Evolutionary conservation across 2,329 filamentous ascomycete genomes (phyloP), one percentile per base, ranked within the genome.

Genomic region (Zymoseptoria pseudotritici): DNA sequence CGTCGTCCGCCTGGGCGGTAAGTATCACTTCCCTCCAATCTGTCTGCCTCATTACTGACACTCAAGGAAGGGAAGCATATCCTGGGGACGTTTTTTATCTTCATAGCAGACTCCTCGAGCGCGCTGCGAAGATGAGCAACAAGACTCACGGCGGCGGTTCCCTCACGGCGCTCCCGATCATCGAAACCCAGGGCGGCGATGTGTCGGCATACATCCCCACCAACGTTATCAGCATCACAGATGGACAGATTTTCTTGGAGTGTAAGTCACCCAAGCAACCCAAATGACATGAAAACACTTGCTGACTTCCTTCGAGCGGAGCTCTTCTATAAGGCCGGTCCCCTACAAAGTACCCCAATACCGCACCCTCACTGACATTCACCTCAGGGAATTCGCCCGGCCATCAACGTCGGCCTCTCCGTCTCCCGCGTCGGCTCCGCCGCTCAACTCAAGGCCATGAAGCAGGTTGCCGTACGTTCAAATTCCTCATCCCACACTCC

Each of bases 391-490:
- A 83, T 99, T 81, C 93, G 94, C 77, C 94, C 94, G 74, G 94
- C 94, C 83, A 99, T 99, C 81, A 99, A 99, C 87, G 94, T 99
- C 89, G 94, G 94, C 94, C 90, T 99, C 73, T 99, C 94, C 74
- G 94, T 99, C 73, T 99, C 94, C 72, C 94, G 94, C 90, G 94
- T 99, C 88, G 94, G 94, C 79, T 99, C 94, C 76, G 91, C 94
- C 78, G 94, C 94, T 77, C 94, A 99, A 86, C 86, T 97, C 80
- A 99, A 97, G 90, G n/a, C n/a, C n/a, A n/a, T n/a, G n/a, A n/a
- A n/a, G n/a, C n/a, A n/a, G n/a, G n/a, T n/a, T n/a, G n/a, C n/a
- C n/a, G n/a, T n/a, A n/a, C n/a, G n/a, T n/a, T n/a, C n/a, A n/a
- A n/a, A n/a, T n/a, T n/a, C n/a, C n/a, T n/a, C n/a, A n/a, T n/a